Evolutionary conservation across 208 protist genomes (phyloP).

Genomic region (Naegleria fowleri): DNA sequence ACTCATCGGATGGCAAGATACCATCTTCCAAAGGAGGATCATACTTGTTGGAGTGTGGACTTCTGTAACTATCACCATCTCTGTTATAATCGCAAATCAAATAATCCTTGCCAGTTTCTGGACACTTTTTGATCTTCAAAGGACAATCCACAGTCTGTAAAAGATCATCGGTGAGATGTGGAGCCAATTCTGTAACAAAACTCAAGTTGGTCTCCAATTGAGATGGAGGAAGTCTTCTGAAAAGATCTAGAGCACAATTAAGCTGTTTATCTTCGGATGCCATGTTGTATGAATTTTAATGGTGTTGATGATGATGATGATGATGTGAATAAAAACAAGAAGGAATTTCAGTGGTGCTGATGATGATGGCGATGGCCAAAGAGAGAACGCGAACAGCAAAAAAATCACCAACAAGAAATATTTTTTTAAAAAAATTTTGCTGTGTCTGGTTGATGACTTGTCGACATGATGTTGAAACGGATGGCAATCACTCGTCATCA

Average conservation of each 20-base stretch:
- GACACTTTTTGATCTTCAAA: not conserved
- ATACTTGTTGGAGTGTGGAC: conserved; percentile 27
- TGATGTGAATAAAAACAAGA: no score
- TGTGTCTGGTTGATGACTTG: no score
- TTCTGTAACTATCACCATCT: conserved; percentile 32
- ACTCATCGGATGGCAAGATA: conserved; percentile 8
- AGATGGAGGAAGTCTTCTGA: conserved; percentile 19
- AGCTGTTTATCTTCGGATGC: conserved; percentile 12
- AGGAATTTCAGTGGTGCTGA: no score
- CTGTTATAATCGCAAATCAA: conserved; percentile 33
- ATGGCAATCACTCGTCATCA: no score
- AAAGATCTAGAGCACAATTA: conserved; percentile 14
- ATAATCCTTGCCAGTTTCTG: conserved; percentile 22
- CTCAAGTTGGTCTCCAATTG: conserved; percentile 19
- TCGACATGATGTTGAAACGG: no score
- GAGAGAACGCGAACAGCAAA: no score
- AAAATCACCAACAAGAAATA: no score
- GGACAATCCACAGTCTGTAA: conserved; percentile 26
- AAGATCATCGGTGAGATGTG: conserved; percentile 28
- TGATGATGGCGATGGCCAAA: no score
- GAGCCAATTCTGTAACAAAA: conserved; percentile 2
- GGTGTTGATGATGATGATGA: not conserved
- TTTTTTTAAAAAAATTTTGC: no score
- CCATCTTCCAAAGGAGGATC: conserved; percentile 24
- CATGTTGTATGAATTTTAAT: not conserved